Percentiles rank a stretch among this genome's conserved stretches.
These are phyloP conservation scores for Colletotrichum sp. DNA, from an alignment of 2,329 filamentous ascomycete species.

Conservation along the genomic window DNA sequence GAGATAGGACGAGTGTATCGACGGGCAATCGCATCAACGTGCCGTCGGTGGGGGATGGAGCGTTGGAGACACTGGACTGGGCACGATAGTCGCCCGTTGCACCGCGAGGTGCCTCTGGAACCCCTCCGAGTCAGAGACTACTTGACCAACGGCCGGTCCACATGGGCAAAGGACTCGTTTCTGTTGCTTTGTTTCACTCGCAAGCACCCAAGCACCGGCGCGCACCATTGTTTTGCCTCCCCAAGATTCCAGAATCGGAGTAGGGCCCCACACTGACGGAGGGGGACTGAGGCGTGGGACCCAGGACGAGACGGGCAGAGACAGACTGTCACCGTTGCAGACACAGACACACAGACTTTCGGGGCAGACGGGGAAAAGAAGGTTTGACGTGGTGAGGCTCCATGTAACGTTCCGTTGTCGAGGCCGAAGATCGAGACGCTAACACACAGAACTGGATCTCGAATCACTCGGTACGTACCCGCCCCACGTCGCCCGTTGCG, in stretches of 20 bases:
- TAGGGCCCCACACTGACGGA: not conserved
- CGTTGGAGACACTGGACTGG: not conserved
- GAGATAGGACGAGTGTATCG: constrained; percentile 8
- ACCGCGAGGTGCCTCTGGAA: constrained; percentile 13
- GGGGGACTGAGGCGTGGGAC: not conserved
- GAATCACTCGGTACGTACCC: not conserved
- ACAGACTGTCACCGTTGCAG: not conserved
- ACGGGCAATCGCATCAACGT: constrained; percentile 9
- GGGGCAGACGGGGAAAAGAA: constrained; percentile 2
- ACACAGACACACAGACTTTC: not conserved
- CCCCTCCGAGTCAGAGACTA: constrained; percentile 12
- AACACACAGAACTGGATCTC: constrained; percentile 6
- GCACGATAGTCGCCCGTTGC: constrained; percentile 5
- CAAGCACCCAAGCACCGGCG: constrained; percentile 17
- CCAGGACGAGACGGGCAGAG: not conserved
- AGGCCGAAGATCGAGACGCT: constrained; percentile 12
- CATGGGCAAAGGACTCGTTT: constrained; percentile 2
- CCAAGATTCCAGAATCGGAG: constrained; percentile 1
- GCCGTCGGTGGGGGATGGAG: constrained; percentile 5
- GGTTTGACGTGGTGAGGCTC: constrained; percentile 20
- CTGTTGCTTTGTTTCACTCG: constrained; percentile 13
- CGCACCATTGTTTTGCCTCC: not conserved
- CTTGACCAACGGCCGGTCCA: constrained; percentile 18
- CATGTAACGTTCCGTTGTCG: constrained; percentile 22
- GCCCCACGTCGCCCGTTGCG: not conserved